Base-by-base conservation (phyloP, 495 filamentous ascomycete species). In the Neurospora tetraspora region DNA sequence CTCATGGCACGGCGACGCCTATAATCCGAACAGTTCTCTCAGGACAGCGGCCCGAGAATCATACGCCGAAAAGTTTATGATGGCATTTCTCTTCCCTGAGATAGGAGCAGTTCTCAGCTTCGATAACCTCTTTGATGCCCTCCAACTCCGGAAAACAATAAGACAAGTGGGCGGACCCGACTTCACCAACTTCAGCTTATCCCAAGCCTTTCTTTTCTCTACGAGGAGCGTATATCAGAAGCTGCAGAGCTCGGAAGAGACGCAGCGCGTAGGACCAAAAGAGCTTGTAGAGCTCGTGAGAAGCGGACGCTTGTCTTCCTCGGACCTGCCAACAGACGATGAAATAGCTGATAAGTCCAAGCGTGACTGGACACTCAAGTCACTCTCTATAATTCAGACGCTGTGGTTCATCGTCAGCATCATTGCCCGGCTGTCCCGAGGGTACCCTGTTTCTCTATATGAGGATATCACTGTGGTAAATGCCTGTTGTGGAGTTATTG, bases 1-100 rank as follows among this genome's bases (percentile, higher is more conserved):
- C 1, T 61, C 47, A 8, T 61, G 1, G 7, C 47, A 61, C 2
- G 5, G 23, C 47, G 0, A 4, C 0, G 23, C 12, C 47, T 61
- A 31, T 61, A 0, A 61, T 31, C 47, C 47, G 1, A 31, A 61
- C 23, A 4, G 8, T 0, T 3, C 47, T 8, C 6, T 0, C 12
- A 8, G 1, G 12, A 1, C 0, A 0, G 47, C 31, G 11, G 23
- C 5, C 16, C 2, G 2, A 23, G 14, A 1, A 0, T 23, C 5
- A 6, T 27, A 59, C 11, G 0, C 0, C 4, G 0, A 0, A 0
- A 59, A 3, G 4, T 14, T 59, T 14, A 1, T 0, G 0, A 1
- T 1, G 3, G 20, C 47, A 7, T 61, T 61, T 16, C 47, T 61
- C 23, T 1, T 61, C 20, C 47, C 47, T 11, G 47, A 59, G 23